Conservation (phyloP, 805 yeast species). For the Alloascoidea hylecoeti region DNA sequence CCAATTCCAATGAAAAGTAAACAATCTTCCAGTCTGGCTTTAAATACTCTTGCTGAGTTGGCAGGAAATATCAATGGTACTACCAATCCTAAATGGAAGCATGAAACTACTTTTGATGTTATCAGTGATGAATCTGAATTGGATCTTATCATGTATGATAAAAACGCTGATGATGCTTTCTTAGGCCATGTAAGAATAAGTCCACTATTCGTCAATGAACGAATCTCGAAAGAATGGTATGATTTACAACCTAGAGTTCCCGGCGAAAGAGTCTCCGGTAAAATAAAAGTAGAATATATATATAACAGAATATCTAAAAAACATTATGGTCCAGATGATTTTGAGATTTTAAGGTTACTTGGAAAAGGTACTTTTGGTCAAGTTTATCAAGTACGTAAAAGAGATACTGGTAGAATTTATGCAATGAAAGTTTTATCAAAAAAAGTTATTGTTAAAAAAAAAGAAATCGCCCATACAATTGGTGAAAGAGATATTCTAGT, state of each 20-base stretch:
- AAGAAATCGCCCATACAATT: constrained; percentile 95
- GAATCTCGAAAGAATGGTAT: constrained; percentile 58
- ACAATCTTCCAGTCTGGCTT: constrained; percentile 4
- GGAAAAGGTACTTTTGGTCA: constrained; percentile 98
- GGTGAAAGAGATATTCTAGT: constrained; percentile 94
- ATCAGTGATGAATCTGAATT: constrained; percentile 67
- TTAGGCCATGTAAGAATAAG: constrained; percentile 70
- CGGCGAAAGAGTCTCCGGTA: constrained; percentile 69
- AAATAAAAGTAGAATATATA: constrained; percentile 60
- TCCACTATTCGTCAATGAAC: constrained; percentile 32
- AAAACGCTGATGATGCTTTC: constrained; percentile 66
- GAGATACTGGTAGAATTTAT: constrained; percentile 79
- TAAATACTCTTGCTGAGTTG: constrained; percentile 7
- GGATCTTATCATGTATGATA: constrained; percentile 86
- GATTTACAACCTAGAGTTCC: constrained; percentile 56
- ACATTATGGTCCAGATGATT: constrained; percentile 88
- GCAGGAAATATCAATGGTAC: constrained; percentile 16
- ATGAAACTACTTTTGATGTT: constrained; percentile 87
- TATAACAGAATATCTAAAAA: constrained; percentile 57
- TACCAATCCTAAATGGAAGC: constrained; percentile 78
- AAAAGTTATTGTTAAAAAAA: constrained; percentile 90
- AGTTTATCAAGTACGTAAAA: constrained; percentile 89
- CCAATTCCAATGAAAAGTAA: constrained; percentile 14
- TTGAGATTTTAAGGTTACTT: constrained; percentile 76
- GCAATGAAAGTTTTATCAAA: constrained; percentile 96